Evolutionary conservation across 805 yeast genomes (phyloP), one percentile per base, ranked within the genome.

Genomic region (Ogataea trehalophila): DNA sequence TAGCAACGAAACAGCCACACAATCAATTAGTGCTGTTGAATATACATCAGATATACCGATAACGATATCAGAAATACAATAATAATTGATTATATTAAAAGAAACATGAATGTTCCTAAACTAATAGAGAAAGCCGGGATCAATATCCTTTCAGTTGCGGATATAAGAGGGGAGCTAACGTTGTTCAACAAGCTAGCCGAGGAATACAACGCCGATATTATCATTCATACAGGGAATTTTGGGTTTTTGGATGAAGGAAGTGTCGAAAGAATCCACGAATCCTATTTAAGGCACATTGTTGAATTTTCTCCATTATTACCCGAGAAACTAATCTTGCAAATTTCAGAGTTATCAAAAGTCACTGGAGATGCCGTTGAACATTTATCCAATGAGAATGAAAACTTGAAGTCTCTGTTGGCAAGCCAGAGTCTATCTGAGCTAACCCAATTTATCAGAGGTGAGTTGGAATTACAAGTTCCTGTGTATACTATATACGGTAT

Each of bases 401-500:
- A 62, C 50, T 51, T 66, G 61, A 65, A 68, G 62, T 66, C 63
- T 40, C 54, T 61, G 56, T 58, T 73, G 46, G 53, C 61, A 17
- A 61, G 67, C 23, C 67, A 68, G 39, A 61, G 63, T 37, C 68
- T 83, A 15, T 76, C 83, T 20, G 85, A 83, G 54, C 63, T 82
- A 40, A 69, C 76, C 39, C 62, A 68, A 42, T 80, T 76, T 46
- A 55, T 81, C 8, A 56, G 58, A 46, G 86, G 77, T 9, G 66
- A 66, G 41, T 58, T 61, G 43, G 53, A 41, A 49, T 71, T 76
- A 55, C 65, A 65, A 37, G 77, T 75, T 3, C 94, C 95, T 0
- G 87, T 87, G 1, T 87, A 86, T 67, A 80, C 91, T 4, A 79
- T 83, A n/a, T 82, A 77, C 56, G 94, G 94, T 0, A 82, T 85